Base-by-base conservation (phyloP, 495 filamentous ascomycete species). In the Daldinia bambusicola region DNA sequence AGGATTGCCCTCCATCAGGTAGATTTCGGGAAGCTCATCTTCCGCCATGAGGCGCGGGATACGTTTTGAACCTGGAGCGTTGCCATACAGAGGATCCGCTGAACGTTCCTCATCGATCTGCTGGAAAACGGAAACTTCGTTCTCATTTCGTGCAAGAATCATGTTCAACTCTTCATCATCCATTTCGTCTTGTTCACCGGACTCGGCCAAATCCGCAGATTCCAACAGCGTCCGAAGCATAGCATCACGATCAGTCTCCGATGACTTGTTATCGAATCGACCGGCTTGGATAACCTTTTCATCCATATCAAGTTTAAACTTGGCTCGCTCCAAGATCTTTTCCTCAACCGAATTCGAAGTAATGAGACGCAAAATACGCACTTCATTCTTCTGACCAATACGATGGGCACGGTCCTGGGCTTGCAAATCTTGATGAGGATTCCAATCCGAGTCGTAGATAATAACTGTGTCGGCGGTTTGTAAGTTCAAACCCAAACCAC, bases 371-470 rank as follows among this genome's bases (percentile, higher is more conserved):
- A 99, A 82, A 75, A 99, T 99, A 32, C 95, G 92, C 37, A 99
- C 95, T 81, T 99, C 95, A 76, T 99, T 99, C 89, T 99, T 99
- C 79, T 99, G 95, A 56, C 95, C 95, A 70, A 99, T 99, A 90
- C 95, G 95, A 88, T 99, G 95, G 22, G 95, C 95, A 89, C 95
- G 95, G 90, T 99, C 95, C 79, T 99, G 95, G 32, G 95, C 95
- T 81, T 99, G 95, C 77, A 99, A 82, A 91, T 99, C 95, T 81
- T 99, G 95, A 80, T 98, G 95, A 74, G 95, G 95, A 82, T 99
- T 99, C 95, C 95, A 99, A 83, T 99, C 95, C 0, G 95, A 99
- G 80, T 99, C 95, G 80, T 96, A 99, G 70, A 99, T 99, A 76
- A 99, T 97, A 80, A 99, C 95, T 0, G 95, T 99, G 82, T 99